Evolutionary conservation across 306 rosid species (phyloP).

Genomic region (Vigna hirtella): DNA sequence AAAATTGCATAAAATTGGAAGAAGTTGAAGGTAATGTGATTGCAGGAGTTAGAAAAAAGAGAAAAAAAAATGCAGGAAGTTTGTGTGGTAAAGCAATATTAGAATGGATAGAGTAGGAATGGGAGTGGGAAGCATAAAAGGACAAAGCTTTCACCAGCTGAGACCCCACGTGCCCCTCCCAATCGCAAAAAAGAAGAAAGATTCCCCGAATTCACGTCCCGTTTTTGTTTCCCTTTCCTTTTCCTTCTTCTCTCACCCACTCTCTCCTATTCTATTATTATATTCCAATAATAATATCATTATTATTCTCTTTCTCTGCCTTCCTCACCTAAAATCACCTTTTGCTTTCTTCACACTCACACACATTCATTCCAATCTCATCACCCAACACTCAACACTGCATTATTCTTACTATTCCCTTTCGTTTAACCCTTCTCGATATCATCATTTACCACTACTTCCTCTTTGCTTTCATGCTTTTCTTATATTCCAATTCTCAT

Average conservation of each 20-base stretch:
- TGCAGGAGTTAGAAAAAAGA: not conserved
- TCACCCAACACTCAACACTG: not conserved
- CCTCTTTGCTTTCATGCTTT: slow-evolving; percentile 48
- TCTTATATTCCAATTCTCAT: slow-evolving; percentile 27
- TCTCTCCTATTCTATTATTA: not conserved
- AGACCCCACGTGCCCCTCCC: slow-evolving; percentile 45
- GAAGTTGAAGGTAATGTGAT: too few relatives aligned
- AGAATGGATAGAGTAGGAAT: slow-evolving; percentile 23
- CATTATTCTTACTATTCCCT: slow-evolving; percentile 11
- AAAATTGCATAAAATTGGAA: too few relatives aligned
- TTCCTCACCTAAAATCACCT: slow-evolving; percentile 17
- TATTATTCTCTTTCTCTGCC: not conserved
- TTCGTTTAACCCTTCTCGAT: slow-evolving; percentile 1
- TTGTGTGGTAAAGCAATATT: too few relatives aligned
- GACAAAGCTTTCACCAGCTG: slow-evolving; percentile 48
- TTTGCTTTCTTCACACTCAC: slow-evolving; percentile 34
- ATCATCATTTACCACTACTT: not conserved
- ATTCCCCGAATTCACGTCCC: slow-evolving; percentile 58
- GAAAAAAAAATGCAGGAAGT: not conserved
- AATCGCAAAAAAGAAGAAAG: slow-evolving; percentile 5
- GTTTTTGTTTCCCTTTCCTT: not conserved
- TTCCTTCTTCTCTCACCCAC: slow-evolving; percentile 8
- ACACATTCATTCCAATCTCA: slow-evolving; percentile 16
- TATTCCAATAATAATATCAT: not conserved
- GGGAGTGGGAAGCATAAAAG: slow-evolving; percentile 30